Base-by-base conservation (phyloP, 2,329 filamentous ascomycete species). In the Neocatenulostroma microsporum region DNA sequence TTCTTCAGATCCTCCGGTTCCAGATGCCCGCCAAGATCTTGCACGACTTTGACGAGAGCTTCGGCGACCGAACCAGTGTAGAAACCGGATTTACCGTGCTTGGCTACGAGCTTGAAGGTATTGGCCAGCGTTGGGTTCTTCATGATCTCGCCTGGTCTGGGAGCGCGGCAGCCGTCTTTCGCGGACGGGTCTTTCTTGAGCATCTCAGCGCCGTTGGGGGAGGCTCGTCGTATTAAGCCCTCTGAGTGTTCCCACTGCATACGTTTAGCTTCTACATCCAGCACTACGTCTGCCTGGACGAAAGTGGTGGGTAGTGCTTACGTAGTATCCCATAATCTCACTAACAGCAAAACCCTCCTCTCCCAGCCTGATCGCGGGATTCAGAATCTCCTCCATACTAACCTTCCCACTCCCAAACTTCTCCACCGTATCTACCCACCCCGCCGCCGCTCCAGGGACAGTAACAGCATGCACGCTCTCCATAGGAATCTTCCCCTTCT, bases 291-390 rank as follows among this genome's bases (percentile, higher is more conserved):
- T n/a, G n/a, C n/a, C n/a, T n/a, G n/a, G n/a, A n/a, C n/a, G n/a
- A n/a, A n/a, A n/a, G n/a, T n/a, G n/a, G n/a, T n/a, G n/a, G n/a
- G n/a, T n/a, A n/a, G n/a, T n/a, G n/a, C 82, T 58, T 61, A 89
- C 84, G 47, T 72, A 78, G 23, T 64, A 67, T 0, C 80, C 76
- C 14, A 84, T 74, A 7, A 93, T 61, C 56, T 96, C 86, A 2
- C 82, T 85, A 2, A 98, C 85, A 0, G 91, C 85, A 46, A 89
- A 95, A 0, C 91, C 91, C 40, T 84, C 75, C 59, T 96, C 89
- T 4, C 79, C 91, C 23, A 96, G 66, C 54, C 82, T 77, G 44
- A 94, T 88, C 0, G 87, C 91, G 0, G 91, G 89, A 4, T 68
- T 72, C 9, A 98, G 67, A 40, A 96, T 79, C 53, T 93, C 78